These are phyloP conservation scores for Smittium culicis DNA, from an alignment of 371 early-diverging fungal species.

Conservation along the genomic window DNA sequence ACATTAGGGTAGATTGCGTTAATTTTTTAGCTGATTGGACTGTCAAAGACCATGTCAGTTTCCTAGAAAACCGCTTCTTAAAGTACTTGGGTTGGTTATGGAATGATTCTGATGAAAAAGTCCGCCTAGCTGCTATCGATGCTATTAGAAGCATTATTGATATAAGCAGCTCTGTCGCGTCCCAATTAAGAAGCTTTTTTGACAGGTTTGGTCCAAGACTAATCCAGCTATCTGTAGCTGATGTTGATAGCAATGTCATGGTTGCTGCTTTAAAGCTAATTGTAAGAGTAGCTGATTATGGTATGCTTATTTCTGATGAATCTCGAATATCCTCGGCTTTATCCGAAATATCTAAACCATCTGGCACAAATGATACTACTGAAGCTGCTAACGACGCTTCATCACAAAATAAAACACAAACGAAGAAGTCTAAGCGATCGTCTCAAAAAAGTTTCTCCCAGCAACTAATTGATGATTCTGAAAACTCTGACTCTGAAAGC, in stretches of 20 bases:
- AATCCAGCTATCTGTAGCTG: conserved; percentile 68
- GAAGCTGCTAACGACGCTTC: too few relatives aligned
- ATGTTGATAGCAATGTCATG: conserved; percentile 50
- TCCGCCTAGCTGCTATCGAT: conserved; percentile 24
- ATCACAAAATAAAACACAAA: too few relatives aligned
- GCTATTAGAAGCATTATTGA: conserved; percentile 22
- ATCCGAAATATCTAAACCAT: conserved; percentile 1
- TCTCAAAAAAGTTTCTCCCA: conserved; percentile 38
- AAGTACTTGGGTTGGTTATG: conserved; percentile 77
- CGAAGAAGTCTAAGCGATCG: conserved; percentile 34
- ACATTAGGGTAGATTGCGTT: conserved; percentile 72
- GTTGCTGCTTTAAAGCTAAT: conserved; percentile 46
- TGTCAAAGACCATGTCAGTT: conserved; percentile 45
- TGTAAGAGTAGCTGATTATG: conserved; percentile 33
- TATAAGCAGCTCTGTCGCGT: conserved; percentile 18
- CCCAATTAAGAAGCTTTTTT: conserved; percentile 50
- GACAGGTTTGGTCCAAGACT: conserved; percentile 58
- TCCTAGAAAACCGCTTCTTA: conserved; percentile 54
- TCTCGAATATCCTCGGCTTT: conserved; percentile 23
- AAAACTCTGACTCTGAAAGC: conserved; percentile 22
- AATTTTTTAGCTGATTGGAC: conserved; percentile 68
- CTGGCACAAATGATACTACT: background rate
- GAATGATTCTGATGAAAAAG: conserved; percentile 50
- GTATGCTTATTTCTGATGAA: conserved; percentile 31
- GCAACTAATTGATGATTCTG: conserved; percentile 11